These are phyloP conservation scores for Candida buenavistaensis DNA, from an alignment of 1,139 yeast species.

Conservation along the genomic window DNA sequence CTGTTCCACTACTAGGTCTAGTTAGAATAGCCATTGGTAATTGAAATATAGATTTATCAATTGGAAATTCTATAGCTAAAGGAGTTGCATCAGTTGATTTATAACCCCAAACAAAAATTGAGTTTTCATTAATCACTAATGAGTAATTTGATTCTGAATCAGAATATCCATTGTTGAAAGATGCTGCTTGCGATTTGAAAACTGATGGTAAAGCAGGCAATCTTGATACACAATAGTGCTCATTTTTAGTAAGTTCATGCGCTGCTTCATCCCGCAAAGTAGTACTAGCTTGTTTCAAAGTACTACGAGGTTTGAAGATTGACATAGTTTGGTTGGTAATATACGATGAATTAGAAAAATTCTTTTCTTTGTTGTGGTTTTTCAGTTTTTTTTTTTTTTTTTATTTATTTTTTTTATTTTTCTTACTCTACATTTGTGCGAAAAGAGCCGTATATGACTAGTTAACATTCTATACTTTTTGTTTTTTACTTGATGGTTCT, in stretches of 20 bases:
- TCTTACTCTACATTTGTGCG: not conserved
- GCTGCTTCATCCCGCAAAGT: not conserved
- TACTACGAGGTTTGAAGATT: constrained; percentile 14
- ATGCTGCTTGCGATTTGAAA: constrained; percentile 19
- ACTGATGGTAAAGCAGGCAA: constrained; percentile 59
- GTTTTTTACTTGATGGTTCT: constrained; percentile 38
- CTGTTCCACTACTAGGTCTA: constrained; percentile 59
- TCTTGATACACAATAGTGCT: constrained; percentile 58
- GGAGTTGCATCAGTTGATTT: constrained; percentile 61
- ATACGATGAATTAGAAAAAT: too few relatives aligned
- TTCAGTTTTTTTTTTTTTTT: not conserved
- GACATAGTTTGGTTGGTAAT: constrained; percentile 5
- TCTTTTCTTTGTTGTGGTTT: too few relatives aligned
- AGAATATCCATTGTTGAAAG: constrained; percentile 46
- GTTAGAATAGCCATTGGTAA: constrained; percentile 64
- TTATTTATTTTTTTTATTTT: constrained; percentile 3
- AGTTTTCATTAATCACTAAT: constrained; percentile 48
- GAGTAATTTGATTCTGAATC: constrained; percentile 59
- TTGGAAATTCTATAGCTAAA: constrained; percentile 51
- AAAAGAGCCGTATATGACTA: not conserved
- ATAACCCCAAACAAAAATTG: constrained; percentile 71
- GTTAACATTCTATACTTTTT: constrained; percentile 20
- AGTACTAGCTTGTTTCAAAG: constrained; percentile 6
- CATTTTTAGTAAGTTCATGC: constrained; percentile 58
- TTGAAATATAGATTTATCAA: constrained; percentile 16